These are phyloP conservation scores for Pyronema omphalodes DNA, from an alignment of 495 filamentous ascomycete genomes.

Conservation along the genomic window DNA sequence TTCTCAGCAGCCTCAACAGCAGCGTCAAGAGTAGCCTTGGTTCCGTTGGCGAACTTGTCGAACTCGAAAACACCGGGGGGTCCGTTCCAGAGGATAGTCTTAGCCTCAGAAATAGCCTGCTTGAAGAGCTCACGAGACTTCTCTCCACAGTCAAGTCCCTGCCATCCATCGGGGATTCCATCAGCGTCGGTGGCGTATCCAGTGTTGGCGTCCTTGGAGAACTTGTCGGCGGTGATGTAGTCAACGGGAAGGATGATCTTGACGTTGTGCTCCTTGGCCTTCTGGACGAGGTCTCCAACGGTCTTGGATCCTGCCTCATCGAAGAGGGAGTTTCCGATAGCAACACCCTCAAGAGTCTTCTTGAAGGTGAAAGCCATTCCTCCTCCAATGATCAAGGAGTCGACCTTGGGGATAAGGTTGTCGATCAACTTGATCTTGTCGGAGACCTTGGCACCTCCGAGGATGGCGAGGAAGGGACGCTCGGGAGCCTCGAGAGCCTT, in stretches of 20 bases:
- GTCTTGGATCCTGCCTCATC: constrained; percentile 92
- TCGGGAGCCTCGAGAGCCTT: constrained; percentile 84
- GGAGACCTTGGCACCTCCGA: constrained; percentile 93
- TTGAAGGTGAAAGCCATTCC: constrained; percentile 99
- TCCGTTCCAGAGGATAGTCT: constrained; percentile 98
- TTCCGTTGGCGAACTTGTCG: constrained; percentile 78
- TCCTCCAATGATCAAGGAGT: constrained; percentile 91
- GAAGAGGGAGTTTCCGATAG: constrained; percentile 83
- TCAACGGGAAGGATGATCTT: constrained; percentile 86
- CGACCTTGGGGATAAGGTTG: constrained; percentile 91
- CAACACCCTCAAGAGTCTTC: constrained; percentile 79
- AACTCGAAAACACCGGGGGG: constrained; percentile 95
- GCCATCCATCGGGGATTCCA: constrained; percentile 90
- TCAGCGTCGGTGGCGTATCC: constrained; percentile 69
- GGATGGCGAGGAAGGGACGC: constrained; percentile 94
- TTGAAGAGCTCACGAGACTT: constrained; percentile 73
- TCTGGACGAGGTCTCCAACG: constrained; percentile 69
- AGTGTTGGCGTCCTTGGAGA: constrained; percentile 62
- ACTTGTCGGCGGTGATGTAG: constrained; percentile 92
- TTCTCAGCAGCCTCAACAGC: constrained; percentile 58
- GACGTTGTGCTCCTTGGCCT: constrained; percentile 91
- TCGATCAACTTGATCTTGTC: constrained; percentile 99
- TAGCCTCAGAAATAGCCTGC: constrained; percentile 61
- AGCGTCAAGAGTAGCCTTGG: constrained; percentile 74
- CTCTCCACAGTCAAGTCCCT: constrained; percentile 87